Evolutionary conservation across 1,284 basidiomycete species (phyloP), one percentile per base, ranked within the genome.

Genomic region (Sporisorium exsertum): DNA sequence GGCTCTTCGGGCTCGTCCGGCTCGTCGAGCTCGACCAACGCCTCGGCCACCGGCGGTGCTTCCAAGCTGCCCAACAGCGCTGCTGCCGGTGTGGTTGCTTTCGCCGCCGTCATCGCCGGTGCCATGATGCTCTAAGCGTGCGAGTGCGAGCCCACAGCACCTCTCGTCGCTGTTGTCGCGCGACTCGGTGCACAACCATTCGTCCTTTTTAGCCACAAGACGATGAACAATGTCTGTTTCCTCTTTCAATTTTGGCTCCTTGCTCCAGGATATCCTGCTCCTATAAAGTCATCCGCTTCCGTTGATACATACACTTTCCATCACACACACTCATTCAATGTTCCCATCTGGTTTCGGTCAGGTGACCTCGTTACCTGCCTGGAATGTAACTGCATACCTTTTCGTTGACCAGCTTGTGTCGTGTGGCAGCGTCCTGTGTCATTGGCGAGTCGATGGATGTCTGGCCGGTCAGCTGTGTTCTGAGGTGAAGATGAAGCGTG

Each of bases 61-160:
- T 37, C 52, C 37, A 61, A 64, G 51, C 50, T 69, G 27, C 20
- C 32, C 52, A 54, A 40, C 62, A 58, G 49, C 49, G 65, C 61
- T 18, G 58, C 63, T 1, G 67, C 63, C n/a, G 47, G 60, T 24
- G 42, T 61, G 18, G 53, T 67, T 10, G 61, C 69, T n/a, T 42
- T 70, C 32, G 69, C 45, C 18, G 70, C 64, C 18, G 56, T 73
- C 32, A 22, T 78, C 26, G 77, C 72, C 20, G 79, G 73, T 40
- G 70, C 73, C 59, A 60, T 77, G 58, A 63, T 78, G 64, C 69
- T 80, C 51, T 80, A 75, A 77, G 49, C 57, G 29, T 18, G 37
- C 16, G 16, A 8, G 10, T 37, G 35, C 35, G 35, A 5, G 13
- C 15, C 33, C 26, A 3, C 29, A 18, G 10, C 24, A 16, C 15